A percentile compares a stretch with the other conserved stretches of the same genome.
Conservation (phyloP, 768 basidiomycete genomes). For the Kondoa malvinella region DNA sequence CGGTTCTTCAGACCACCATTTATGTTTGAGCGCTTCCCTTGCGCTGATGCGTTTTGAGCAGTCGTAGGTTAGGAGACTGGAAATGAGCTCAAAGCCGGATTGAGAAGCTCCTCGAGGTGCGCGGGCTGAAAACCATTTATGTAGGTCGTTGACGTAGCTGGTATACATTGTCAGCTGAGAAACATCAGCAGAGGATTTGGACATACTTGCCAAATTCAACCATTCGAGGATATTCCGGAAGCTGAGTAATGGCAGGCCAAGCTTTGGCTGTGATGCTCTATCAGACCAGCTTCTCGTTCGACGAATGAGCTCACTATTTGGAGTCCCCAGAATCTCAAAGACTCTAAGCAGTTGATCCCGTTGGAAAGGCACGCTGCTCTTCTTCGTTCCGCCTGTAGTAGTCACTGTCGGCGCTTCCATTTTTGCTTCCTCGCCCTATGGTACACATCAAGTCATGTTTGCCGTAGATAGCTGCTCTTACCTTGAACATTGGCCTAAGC, state of each 20-base stretch:
- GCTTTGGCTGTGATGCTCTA: conserved; percentile 45
- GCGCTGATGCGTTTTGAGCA: conserved; percentile 74
- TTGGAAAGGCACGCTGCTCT: conserved; percentile 83
- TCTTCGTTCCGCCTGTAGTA: conserved; percentile 41
- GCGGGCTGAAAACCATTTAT: conserved; percentile 46
- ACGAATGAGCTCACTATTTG: conserved; percentile 35
- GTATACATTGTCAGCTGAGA: conserved; percentile 21
- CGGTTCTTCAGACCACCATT: conserved; percentile 86
- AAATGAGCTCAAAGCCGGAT: conserved; percentile 66
- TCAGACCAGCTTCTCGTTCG: background rate
- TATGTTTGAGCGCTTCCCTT: conserved; percentile 58
- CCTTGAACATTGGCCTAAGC: conserved; percentile 84
- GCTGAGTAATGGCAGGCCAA: conserved; percentile 55
- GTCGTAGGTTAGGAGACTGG: conserved; percentile 71
- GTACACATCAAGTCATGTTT: background rate
- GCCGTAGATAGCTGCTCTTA: background rate
- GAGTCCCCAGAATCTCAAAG: conserved; percentile 90
- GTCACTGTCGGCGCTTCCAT: conserved; percentile 43
- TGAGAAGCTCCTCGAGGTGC: conserved; percentile 38
- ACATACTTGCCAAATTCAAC: conserved; percentile 7
- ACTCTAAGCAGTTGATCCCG: conserved; percentile 86
- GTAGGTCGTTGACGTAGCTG: conserved; percentile 47
- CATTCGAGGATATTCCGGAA: conserved; percentile 22
- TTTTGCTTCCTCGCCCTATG: conserved; percentile 80
- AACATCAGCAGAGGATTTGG: conserved; percentile 3